These are phyloP conservation scores for Thinopyrum obtusiflorum DNA, from an alignment of 202 grass and related monocot species.

Conservation along the genomic window DNA sequence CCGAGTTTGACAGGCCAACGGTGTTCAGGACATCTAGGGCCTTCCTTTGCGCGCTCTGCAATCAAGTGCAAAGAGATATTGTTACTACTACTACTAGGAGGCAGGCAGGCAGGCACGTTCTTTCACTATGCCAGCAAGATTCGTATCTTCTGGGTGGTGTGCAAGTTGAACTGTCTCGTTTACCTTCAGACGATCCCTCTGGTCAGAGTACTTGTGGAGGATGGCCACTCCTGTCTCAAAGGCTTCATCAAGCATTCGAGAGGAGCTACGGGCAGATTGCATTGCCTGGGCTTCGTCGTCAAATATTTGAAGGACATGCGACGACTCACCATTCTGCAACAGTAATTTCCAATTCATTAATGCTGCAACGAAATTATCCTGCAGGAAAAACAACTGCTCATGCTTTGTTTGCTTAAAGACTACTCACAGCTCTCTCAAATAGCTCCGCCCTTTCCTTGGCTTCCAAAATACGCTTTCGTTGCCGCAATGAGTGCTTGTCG, in stretches of 20 bases:
- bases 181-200: conserved; percentile 94
- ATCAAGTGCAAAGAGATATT: neutral
- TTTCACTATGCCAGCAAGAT: neutral
- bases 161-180: neutral
- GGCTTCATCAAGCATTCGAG: conserved; percentile 83
- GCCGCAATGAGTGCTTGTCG: conserved; percentile 66
- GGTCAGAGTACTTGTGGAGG: conserved; percentile 86
- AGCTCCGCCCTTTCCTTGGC: conserved; percentile 85
- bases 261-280: conserved; percentile 84
- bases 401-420: conserved; percentile 24
- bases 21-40: conserved; percentile 96
- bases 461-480: conserved; percentile 72
- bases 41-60: conserved; percentile 95
- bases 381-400: neutral
- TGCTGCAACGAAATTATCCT: neutral
- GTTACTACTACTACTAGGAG: neutral
- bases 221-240: conserved; percentile 75
- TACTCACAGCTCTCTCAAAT: conserved; percentile 75
- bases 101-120: neutral
- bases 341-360: conserved; percentile 20
- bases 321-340: conserved; percentile 87
- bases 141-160: neutral
- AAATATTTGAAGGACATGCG: conserved; percentile 84
- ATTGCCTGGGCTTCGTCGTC: conserved; percentile 86
- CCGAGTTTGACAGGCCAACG: conserved; percentile 84